These are phyloP conservation scores for Hepatocystis sp. DNA, from an alignment of 169 alveolate species.

Conservation along the genomic window DNA sequence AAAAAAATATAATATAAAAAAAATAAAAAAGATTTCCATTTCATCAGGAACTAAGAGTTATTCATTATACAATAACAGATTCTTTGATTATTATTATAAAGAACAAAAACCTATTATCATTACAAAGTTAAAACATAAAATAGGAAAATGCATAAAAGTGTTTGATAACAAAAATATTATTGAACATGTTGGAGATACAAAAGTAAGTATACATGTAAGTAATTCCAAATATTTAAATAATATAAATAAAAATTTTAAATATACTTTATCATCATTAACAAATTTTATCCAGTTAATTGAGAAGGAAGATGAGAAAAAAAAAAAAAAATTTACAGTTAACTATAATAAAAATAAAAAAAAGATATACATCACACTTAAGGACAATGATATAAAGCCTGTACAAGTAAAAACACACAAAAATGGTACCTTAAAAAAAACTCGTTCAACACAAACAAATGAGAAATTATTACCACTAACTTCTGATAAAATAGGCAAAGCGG, in stretches of 20 bases:
- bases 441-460: not conserved
- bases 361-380: slow-evolving; percentile 4
- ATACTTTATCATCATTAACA: slow-evolving; percentile 31
- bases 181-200: slow-evolving; percentile 50
- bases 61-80: slow-evolving; percentile 8
- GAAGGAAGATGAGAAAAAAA: slow-evolving; percentile 61
- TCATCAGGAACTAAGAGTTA: not conserved
- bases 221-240: slow-evolving; percentile 51
- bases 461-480: not conserved
- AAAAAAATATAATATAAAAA: slow-evolving; percentile 63
- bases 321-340: slow-evolving; percentile 28
- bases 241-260: slow-evolving; percentile 51
- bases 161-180: slow-evolving; percentile 34
- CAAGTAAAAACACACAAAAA: not conserved
- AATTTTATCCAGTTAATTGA: slow-evolving; percentile 39
- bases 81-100: slow-evolving; percentile 46
- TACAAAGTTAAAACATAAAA: slow-evolving; percentile 32
- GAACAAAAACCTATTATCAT: slow-evolving; percentile 51
- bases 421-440: not conserved
- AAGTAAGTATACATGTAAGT: slow-evolving; percentile 70
- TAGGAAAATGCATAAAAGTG: slow-evolving; percentile 46
- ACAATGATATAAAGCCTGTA: not conserved
- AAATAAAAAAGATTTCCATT: slow-evolving; percentile 15
- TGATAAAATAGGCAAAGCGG: not conserved
- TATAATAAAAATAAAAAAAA: slow-evolving; percentile 14